Evolutionary conservation across 2,329 filamentous ascomycete genomes (phyloP).

Genomic region (Chaetomium sp.): DNA sequence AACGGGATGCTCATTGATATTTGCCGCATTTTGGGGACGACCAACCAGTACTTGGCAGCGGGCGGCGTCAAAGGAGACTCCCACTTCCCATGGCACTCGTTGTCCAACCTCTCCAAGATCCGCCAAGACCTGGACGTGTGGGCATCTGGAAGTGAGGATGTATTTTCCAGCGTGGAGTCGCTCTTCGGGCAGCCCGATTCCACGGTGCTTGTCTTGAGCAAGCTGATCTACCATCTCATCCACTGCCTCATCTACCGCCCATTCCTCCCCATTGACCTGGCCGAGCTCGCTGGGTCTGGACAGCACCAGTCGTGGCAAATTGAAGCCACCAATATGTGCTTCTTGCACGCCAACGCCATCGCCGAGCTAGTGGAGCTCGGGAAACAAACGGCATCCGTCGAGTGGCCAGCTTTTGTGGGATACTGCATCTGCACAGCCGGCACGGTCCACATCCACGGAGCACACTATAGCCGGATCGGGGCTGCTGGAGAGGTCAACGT

Average conservation of each 20-base stretch:
- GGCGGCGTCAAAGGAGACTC: slow-evolving; percentile 85
- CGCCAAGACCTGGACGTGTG: slow-evolving; percentile 78
- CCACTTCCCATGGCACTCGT: slow-evolving; percentile 83
- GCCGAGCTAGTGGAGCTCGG: slow-evolving; percentile 76
- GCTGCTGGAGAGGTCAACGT: slow-evolving; percentile 50
- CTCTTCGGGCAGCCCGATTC: slow-evolving; percentile 74
- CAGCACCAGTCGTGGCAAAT: slow-evolving; percentile 93
- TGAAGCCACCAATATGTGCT: slow-evolving; percentile 82
- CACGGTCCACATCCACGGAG: slow-evolving; percentile 81
- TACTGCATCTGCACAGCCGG: slow-evolving; percentile 83
- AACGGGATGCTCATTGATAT: slow-evolving; percentile 81
- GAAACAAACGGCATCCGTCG: slow-evolving; percentile 64
- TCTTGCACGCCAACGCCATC: slow-evolving; percentile 79
- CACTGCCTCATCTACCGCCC: slow-evolving; percentile 83
- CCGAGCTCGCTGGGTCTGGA: slow-evolving; percentile 70
- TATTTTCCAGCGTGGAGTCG: slow-evolving; percentile 67
- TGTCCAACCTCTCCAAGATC: slow-evolving; percentile 81
- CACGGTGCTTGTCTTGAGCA: slow-evolving; percentile 72
- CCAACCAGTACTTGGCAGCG: slow-evolving; percentile 75
- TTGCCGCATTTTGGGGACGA: slow-evolving; percentile 71
- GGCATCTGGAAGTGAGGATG: slow-evolving; percentile 73
- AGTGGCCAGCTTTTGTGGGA: slow-evolving; percentile 81
- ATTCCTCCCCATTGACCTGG: slow-evolving; percentile 77
- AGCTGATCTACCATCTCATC: slow-evolving; percentile 78
- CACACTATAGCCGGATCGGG: slow-evolving; percentile 61